Conservation (phyloP, 306 rosid species). For the Echinosophora koreensis region DNA sequence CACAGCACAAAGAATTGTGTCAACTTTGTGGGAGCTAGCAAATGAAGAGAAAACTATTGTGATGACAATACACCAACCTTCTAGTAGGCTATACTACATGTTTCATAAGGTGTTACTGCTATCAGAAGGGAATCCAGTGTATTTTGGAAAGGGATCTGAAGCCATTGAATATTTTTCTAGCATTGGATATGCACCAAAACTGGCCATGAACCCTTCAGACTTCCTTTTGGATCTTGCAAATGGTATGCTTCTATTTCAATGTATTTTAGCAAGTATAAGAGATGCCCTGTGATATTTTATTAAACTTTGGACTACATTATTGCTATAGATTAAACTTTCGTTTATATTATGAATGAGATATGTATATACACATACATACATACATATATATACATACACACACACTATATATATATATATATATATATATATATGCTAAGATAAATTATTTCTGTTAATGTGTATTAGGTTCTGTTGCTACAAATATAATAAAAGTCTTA, state of each 20-base stretch:
- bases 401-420: too few species aligned
- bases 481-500: background rate
- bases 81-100: slow-evolving; percentile 71
- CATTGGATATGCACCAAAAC: slow-evolving; percentile 61
- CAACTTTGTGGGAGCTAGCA: slow-evolving; percentile 70
- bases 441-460: background rate
- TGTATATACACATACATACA: too few species aligned
- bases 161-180: slow-evolving; percentile 67
- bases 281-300: background rate
- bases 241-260: slow-evolving; percentile 53
- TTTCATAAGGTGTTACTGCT: slow-evolving; percentile 77
- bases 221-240: slow-evolving; percentile 83
- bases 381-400: too few species aligned
- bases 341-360: background rate
- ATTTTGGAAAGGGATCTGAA: slow-evolving; percentile 71
- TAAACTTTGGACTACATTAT: background rate
- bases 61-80: slow-evolving; percentile 89
- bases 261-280: slow-evolving; percentile 1
- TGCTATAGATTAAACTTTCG: background rate
- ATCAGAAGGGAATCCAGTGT: slow-evolving; percentile 68
- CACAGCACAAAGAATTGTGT: slow-evolving; percentile 73
- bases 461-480: background rate
- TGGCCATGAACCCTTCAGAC: slow-evolving; percentile 86
- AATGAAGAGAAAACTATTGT: slow-evolving; percentile 69
- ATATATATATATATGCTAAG: background rate